Conservation (phyloP, 495 filamentous ascomycete genomes). For the Podospora appendiculata region DNA sequence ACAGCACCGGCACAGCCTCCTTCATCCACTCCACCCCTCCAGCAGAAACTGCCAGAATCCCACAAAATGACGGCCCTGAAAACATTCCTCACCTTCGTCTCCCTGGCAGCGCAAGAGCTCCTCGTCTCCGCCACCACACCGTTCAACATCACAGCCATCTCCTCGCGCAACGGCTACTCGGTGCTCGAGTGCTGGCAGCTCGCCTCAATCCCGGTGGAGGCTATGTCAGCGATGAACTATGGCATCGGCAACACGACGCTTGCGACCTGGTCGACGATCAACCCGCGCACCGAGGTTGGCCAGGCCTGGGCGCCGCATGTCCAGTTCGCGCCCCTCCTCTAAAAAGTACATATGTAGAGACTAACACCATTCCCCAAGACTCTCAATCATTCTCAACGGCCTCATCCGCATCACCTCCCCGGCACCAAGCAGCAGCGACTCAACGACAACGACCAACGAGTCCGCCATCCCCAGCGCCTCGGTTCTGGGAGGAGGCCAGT, state of each 20-base stretch:
- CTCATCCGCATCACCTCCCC: slow-evolving; percentile 22
- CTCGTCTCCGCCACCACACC: background rate
- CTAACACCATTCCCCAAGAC: background rate
- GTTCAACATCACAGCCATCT: slow-evolving; percentile 21
- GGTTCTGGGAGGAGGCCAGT: background rate
- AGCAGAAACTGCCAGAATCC: no score
- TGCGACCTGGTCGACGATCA: slow-evolving; percentile 19
- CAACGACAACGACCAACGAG: background rate
- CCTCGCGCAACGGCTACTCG: slow-evolving; percentile 19
- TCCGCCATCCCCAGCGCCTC: background rate
- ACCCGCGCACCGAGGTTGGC: slow-evolving; percentile 15
- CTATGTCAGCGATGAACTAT: slow-evolving; percentile 21
- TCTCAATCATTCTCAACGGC: slow-evolving; percentile 20
- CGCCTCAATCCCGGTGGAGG: slow-evolving; percentile 12
- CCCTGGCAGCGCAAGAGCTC: no score
- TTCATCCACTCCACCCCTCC: no score
- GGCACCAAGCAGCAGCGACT: slow-evolving; percentile 2
- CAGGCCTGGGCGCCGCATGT: slow-evolving; percentile 22
- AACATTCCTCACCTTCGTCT: no score
- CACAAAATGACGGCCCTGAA: no score
- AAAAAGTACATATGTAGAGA: background rate
- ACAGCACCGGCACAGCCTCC: no score
- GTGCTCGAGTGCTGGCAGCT: slow-evolving; percentile 23
- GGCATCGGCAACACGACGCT: slow-evolving; percentile 15
- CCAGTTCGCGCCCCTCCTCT: slow-evolving; percentile 8